phyloP scores from a whole-genome alignment of 2,329 filamentous ascomycete species.

The Eutypa lata region DNA sequence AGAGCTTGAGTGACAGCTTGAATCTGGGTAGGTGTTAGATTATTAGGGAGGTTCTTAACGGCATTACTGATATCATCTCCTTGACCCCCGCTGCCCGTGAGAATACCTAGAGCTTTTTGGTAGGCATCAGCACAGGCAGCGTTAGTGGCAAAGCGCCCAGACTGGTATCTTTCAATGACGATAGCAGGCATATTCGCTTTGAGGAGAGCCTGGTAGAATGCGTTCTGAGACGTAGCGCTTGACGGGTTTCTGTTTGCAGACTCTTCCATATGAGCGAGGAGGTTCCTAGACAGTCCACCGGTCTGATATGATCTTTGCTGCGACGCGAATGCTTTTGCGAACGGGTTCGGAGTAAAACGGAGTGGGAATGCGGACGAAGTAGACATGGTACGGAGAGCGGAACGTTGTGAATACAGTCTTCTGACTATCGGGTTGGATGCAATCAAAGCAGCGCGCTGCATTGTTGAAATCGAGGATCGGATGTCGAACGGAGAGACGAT shows the following conservation, averaged over 20 bases:
- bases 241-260: constrained; percentile 88
- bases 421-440: constrained; percentile 26
- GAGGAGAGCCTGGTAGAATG: constrained; percentile 88
- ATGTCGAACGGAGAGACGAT: constrained; percentile 25
- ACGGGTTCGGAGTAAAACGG: constrained; percentile 14
- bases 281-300: constrained; percentile 53
- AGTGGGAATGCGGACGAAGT: constrained; percentile 14
- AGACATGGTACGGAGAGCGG: constrained; percentile 22
- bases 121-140: constrained; percentile 75
- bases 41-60: constrained; percentile 33
- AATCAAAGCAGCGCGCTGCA: constrained; percentile 27
- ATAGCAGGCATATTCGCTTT: constrained; percentile 93
- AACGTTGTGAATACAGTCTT: constrained; percentile 18
- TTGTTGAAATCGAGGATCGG: constrained; percentile 27
- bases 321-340: constrained; percentile 10
- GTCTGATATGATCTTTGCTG: constrained; percentile 39
- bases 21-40: constrained; percentile 59
- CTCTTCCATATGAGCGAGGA: constrained; percentile 83
- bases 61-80: constrained; percentile 18
- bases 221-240: constrained; percentile 84
- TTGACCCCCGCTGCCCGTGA: constrained; percentile 24
- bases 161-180: constrained; percentile 84
- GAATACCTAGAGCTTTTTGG: constrained; percentile 62
- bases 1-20: constrained; percentile 81
- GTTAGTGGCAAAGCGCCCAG: constrained; percentile 80